Percentiles rank a stretch among this genome's conserved stretches.
Evolutionary conservation across 257 asterid species (phyloP).

Genomic region (Rhazya stricta): DNA sequence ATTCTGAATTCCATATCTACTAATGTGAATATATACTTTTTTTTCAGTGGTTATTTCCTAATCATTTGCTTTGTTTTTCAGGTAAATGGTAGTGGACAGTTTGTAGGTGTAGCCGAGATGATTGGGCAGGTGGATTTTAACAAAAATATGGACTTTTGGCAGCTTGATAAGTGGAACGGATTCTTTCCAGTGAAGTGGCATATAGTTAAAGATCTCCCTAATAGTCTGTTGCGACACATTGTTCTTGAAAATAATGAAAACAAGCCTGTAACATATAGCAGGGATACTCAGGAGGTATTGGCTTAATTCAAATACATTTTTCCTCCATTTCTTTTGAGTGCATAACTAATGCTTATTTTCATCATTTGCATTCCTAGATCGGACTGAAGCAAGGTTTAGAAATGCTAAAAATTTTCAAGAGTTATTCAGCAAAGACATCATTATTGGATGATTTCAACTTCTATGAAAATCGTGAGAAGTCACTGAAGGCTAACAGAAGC

Average conservation of each 20-base stretch:
- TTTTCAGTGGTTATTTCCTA: neutral
- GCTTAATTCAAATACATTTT: neutral
- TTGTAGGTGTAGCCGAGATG: conserved; percentile 91
- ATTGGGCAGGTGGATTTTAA: conserved; percentile 65
- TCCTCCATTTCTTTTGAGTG: neutral
- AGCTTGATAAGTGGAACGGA: conserved; percentile 81
- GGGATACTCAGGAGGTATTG: conserved; percentile 86
- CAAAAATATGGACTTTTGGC: conserved; percentile 87
- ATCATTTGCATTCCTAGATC: conserved; percentile 34
- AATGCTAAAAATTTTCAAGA: conserved; percentile 71
- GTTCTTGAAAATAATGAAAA: conserved; percentile 70
- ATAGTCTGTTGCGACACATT: conserved; percentile 51
- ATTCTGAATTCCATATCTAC: neutral
- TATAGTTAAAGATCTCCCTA: conserved; percentile 75
- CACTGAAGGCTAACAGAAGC: conserved; percentile 8
- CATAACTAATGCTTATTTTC: neutral
- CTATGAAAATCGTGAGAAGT: conserved; percentile 65
- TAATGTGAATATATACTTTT: neutral
- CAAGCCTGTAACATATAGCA: conserved; percentile 58
- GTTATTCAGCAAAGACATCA: conserved; percentile 47
- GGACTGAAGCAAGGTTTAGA: conserved; percentile 65
- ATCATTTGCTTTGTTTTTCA: conserved; percentile 14
- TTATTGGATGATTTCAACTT: conserved; percentile 64
- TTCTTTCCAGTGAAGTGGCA: conserved; percentile 91
- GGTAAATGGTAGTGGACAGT: conserved; percentile 90